These are phyloP conservation scores for Yarrowia osloensis DNA, from an alignment of 805 yeast genomes.

Conservation along the genomic window DNA sequence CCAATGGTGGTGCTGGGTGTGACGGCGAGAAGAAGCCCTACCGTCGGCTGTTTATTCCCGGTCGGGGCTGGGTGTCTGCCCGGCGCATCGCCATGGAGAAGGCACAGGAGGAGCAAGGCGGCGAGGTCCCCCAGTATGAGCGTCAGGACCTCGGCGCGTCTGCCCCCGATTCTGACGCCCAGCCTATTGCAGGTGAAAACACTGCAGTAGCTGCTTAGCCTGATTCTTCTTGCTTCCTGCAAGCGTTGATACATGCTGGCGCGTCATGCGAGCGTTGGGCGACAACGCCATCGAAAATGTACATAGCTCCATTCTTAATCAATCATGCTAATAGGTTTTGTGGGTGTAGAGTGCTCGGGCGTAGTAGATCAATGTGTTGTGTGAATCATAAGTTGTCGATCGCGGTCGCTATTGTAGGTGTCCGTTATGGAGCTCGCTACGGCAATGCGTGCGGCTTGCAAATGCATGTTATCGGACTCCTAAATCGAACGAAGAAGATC, in stretches of 20 bases:
- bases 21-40: slow-evolving; percentile 37
- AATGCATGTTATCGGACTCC: too few relatives aligned
- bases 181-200: background rate
- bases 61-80: slow-evolving; percentile 38
- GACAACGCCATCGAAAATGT: slow-evolving; percentile 1
- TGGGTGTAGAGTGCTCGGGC: too few relatives aligned
- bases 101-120: slow-evolving; percentile 28
- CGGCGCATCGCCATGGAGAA: slow-evolving; percentile 34
- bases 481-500: too few relatives aligned
- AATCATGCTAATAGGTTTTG: background rate
- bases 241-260: background rate
- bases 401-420: too few relatives aligned
- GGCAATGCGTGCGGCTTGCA: too few relatives aligned
- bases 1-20: background rate
- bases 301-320: slow-evolving; percentile 13
- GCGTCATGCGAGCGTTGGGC: too few relatives aligned
- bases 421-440: too few relatives aligned
- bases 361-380: too few relatives aligned
- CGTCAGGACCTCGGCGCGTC: background rate
- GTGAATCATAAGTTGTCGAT: too few relatives aligned
- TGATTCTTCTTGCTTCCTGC: background rate
- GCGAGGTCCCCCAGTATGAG: background rate
- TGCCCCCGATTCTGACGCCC: background rate
- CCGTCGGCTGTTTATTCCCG: slow-evolving; percentile 38
- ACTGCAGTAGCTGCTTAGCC: background rate